Base-by-base conservation (phyloP, 164 flowering plant species). In the Akebia trifoliata region DNA sequence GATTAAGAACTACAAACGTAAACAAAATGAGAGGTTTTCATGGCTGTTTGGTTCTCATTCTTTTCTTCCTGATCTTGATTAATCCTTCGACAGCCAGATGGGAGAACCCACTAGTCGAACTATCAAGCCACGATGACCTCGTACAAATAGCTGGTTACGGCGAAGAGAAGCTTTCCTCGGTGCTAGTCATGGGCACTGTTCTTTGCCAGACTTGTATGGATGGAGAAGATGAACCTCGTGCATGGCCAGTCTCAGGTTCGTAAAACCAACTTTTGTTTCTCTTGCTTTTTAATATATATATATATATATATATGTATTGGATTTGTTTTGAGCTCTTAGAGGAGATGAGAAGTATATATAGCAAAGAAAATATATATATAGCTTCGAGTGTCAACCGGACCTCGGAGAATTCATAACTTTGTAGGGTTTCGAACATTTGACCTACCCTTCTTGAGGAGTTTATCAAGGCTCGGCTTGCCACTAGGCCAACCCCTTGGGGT, bases 141-240 rank as follows among this genome's bases (percentile, higher is more conserved):
- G 85, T 69, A 50, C 31, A 72, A 14, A 32, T 78, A 40, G 89
- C 91, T 3, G 98, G 98, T 8, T 92, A 92, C 62, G 98, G 98
- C 1, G 91, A 89, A 64, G 89, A 89, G 59, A 92, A 79, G 77
- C 82, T 92, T 28, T 92, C 98, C 10, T 82, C 93, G 0, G 93
- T 92, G 22, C 61, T 85, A 0, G 73, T 89, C 22, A 72, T 75
- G 2, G 98, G 96, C 21, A 56, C 82, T 1, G 66, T 89, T 32
- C 54, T 74, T 17, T 86, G 91, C 51, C 66, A 68, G 50, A 55
- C 73, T 63, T 65, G 81, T 54, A 43, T 38, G 37, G 57, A 64
- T 56, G 72, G 56, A 12, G 64, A 65, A n/a, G 5, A 49, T 67
- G 50, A 72, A 6, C 51, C 31, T 57, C 72, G 29, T 56, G 64